Evolutionary conservation across 306 rosid genomes (phyloP), one percentile per base, ranked within the genome.

Genomic region (Clitoria ternatea): DNA sequence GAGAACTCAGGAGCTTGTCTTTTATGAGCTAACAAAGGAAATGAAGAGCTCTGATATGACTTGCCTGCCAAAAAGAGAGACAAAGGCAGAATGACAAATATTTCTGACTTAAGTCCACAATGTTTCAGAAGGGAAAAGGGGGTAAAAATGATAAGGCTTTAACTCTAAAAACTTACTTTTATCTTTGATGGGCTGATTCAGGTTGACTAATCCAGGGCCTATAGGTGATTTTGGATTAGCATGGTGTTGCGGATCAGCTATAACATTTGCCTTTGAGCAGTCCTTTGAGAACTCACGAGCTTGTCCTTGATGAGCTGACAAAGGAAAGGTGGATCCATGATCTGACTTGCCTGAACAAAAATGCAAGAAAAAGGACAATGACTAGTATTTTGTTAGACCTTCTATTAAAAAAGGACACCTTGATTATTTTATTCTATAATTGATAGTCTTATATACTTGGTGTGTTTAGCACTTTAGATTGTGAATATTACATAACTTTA

Each of bases 281-380:
- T 81, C 61, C 44, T 82, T 35, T 49, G 70, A 54, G 9, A 65
- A 23, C 23, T 67, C 23, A 0, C 69, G 55, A 66, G 76, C 49
- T 55, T 49, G 73, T 50, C 65, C 81, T 62, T 26, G 53, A 20
- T 5, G 47, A 71, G 76, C 50, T 56, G 83, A 57, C 49, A 72
- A 12, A 15, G 22, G 62, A 66, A 57, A 7, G 55, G 65, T 69
- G 52, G 82, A 79, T 15, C 26, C 56, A 61, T 74, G 74, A 62
- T 45, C 72, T 63, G 73, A 70, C 73, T 77, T 83, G 17, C 89
- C 92, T 87, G 72, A 43, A 61, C 8, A 37, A 12, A 35, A 74
- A 23, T n/a, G 49, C 36, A 29, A 32, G 49, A 49, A 50, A 40
- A 24, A 63, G 57, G 68, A 68, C 14, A 64, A 35, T 18, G 22